Evolutionary conservation across 768 basidiomycete genomes (phyloP).

Genomic region (Phylloporus sp.): DNA sequence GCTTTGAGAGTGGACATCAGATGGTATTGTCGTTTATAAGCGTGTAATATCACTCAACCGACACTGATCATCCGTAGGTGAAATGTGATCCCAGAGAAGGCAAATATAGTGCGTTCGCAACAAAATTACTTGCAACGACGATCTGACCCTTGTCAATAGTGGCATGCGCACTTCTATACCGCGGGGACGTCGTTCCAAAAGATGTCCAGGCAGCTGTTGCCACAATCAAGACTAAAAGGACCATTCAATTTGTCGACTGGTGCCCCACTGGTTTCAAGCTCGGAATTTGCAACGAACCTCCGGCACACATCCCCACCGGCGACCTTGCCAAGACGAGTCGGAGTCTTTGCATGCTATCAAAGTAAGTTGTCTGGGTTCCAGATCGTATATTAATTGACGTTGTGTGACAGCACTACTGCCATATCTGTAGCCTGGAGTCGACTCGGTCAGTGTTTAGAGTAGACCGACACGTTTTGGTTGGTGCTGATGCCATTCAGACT

Average conservation of each 20-base stretch:
- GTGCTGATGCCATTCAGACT: conserved; percentile 47
- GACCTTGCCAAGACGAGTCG: conserved; percentile 93
- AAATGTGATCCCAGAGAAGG: conserved; percentile 96
- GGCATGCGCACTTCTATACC: conserved; percentile 90
- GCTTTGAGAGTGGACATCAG: conserved; percentile 95
- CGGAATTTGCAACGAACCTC: conserved; percentile 96
- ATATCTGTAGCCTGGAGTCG: conserved; percentile 95
- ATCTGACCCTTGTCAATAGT: conserved; percentile 42
- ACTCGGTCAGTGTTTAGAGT: conserved; percentile 44
- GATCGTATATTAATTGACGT: background rate
- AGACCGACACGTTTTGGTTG: background rate
- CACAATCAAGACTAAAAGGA: conserved; percentile 94
- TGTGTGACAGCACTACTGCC: conserved; percentile 66
- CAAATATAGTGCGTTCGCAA: conserved; percentile 82
- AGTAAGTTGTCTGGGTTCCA: conserved; percentile 40
- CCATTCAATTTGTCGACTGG: conserved; percentile 99
- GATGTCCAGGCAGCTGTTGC: conserved; percentile 92
- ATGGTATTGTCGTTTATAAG: conserved; percentile 54
- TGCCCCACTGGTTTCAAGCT: conserved; percentile 98
- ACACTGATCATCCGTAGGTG: conserved; percentile 32
- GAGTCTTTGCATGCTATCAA: conserved; percentile 96
- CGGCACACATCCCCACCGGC: conserved; percentile 88
- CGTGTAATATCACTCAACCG: background rate
- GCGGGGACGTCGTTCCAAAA: conserved; percentile 96
- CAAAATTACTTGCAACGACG: background rate